Base-by-base conservation (phyloP, 495 filamentous ascomycete genomes). In the Aspergillus bertholletiae region DNA sequence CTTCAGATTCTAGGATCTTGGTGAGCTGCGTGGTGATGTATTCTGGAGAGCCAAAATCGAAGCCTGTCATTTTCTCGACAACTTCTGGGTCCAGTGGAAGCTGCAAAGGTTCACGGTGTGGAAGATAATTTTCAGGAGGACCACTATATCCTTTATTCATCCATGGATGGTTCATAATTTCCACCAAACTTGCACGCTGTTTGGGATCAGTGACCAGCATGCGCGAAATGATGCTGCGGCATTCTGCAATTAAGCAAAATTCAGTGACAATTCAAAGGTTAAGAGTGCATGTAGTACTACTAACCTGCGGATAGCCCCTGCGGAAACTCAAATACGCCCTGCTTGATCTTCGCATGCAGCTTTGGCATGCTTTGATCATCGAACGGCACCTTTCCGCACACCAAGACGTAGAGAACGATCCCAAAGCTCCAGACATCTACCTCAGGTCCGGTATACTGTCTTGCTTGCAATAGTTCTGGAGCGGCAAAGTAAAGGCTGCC, bases 321-420 rank as follows among this genome's bases (percentile, higher is more conserved):
- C 15, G 95, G 94, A 69, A 97, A 99, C 67, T 99, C 94, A 20
- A 99, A 95, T 18, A 86, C 74, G 37, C 94, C 94, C 64, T 95
- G 94, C 74, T 99, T 99, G 69, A 99, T 99, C 79, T 99, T 97
- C 24, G 92, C 92, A 76, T 99, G 94, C 45, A 99, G 77, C 56
- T 96, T 91, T 23, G 92, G 94, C 94, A 98, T 98, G 74, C 92
- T 96, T 71, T 99, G 94, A 62, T 99, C 94, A 66, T 99, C 94
- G 66, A 99, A 99, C 2, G 94, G 94, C 5, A 99, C 94, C 69
- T 97, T 99, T 8, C 94, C 94, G 69, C 94, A 99, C 9, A 97
- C 94, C 46, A 99, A 72, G 47, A 99, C 94, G 61, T 97, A 99
- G 20, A 99, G 77, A n/a, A 99, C 94, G 64, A 99, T 96, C 4